Base-by-base conservation (phyloP, 768 basidiomycete species). In the Coprinopsis sp. region DNA sequence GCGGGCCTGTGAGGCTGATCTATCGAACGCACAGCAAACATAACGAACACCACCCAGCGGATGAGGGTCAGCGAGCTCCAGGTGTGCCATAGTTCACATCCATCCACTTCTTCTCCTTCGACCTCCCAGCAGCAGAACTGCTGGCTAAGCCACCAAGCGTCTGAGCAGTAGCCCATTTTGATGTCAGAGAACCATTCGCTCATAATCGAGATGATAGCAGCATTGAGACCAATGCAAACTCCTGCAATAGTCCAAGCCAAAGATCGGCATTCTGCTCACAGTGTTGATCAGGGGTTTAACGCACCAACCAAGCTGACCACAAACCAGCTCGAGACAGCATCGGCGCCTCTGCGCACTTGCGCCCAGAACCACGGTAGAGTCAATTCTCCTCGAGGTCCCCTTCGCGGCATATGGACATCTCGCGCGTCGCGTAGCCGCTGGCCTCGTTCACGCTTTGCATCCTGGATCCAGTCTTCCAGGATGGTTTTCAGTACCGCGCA, bases 101-200 rank as follows among this genome's bases (percentile, higher is more conserved):
- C 83, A 45, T 82, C 85, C 14, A 79, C 76, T 53, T 84, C 87
- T 36, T 84, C 84, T 5, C 72, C 76, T 52, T 92, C 91, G 45
- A 97, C 83, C 60, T 97, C 96, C 85, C 94, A 93, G 61, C 96
- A 99, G 66, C 96, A 99, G 63, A 97, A 97, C 59, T 96, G 90
- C 57, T 92, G 84, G 64, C 94, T 96, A 46, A 99, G 64, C 95
- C 96, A 99, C 96, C 96, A 99, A 1, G 91, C 94, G 54, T 93
- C 91, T 3, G 81, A 75, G 66, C 96, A 99, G 60, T 97, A 96
- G 1, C 96, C 96, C 72, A 94, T 87, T 70, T 97, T 98, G 53
- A 98, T 82, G 64, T 98, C 95, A 2, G 93, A 92, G 19, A 99
- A 78, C 96, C 96, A 99, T 66, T 89, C 91, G 38, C 91, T 96